phyloP scores from a whole-genome alignment of 305 asterid genomes.

The Solanum chacoense region DNA sequence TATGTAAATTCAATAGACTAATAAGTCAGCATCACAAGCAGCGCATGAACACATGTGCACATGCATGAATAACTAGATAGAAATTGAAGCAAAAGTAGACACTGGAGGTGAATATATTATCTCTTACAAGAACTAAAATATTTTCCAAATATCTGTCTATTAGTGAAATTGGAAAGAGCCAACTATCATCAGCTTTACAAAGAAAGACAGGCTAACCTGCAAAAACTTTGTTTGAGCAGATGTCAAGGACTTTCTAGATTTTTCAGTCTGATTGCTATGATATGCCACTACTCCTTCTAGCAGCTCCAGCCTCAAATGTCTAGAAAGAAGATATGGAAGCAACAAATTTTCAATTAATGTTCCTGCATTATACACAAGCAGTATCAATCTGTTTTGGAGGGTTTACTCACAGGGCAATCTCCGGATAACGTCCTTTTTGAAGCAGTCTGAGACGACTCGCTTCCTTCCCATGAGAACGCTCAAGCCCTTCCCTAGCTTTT shows the following conservation, averaged over 20 bases:
- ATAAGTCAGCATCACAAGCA: neutral
- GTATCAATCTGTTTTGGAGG: neutral
- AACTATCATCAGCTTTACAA: neutral
- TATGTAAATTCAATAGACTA: neutral
- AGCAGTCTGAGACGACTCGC: slow-evolving; percentile 71
- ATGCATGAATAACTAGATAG: neutral
- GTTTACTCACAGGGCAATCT: slow-evolving; percentile 68
- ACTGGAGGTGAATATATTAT: neutral
- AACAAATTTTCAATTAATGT: neutral
- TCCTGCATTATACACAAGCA: neutral
- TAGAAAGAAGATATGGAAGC: slow-evolving; percentile 16
- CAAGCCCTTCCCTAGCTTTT: slow-evolving; percentile 82
- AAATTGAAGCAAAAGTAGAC: neutral
- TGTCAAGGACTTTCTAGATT: slow-evolving; percentile 43
- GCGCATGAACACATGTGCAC: neutral
- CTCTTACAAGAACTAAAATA: neutral
- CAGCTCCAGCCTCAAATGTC: slow-evolving; percentile 82
- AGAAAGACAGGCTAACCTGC: slow-evolving; percentile 34
- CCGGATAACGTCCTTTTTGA: slow-evolving; percentile 80
- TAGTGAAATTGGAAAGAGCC: neutral
- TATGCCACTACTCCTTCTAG: slow-evolving; percentile 91
- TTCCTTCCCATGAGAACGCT: slow-evolving; percentile 91
- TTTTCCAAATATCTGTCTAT: neutral
- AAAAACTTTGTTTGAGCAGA: slow-evolving; percentile 62
- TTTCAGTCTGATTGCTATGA: slow-evolving; percentile 61